These are phyloP conservation scores for Corymbia citriodora DNA, from an alignment of 441 rosid genomes.

Conservation along the genomic window DNA sequence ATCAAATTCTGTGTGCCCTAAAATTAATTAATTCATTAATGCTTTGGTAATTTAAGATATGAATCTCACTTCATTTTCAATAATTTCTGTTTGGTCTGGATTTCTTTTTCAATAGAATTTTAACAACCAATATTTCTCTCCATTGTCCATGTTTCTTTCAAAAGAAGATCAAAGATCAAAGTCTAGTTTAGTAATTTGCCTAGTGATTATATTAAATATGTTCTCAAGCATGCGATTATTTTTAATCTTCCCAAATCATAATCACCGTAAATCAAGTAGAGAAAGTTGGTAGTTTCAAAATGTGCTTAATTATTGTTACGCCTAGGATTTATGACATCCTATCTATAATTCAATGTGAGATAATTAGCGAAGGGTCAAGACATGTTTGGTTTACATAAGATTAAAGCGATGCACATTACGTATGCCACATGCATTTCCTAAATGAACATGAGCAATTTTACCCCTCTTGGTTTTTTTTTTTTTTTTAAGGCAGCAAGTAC, in stretches of 20 bases:
- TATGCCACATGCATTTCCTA: background rate
- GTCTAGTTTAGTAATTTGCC: background rate
- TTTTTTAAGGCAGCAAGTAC: background rate
- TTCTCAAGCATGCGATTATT: accelerated
- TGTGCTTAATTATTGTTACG: background rate
- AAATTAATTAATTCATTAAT: too few species aligned
- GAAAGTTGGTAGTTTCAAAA: background rate
- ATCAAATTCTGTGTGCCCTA: background rate
- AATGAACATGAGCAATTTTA: background rate
- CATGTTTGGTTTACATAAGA: background rate
- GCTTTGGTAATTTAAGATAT: background rate
- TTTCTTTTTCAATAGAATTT: background rate
- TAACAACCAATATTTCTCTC: background rate
- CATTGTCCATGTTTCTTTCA: background rate
- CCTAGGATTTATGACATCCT: background rate
- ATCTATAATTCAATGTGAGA: background rate
- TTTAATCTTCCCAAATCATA: background rate
- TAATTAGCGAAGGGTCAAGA: background rate
- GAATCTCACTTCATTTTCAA: background rate
- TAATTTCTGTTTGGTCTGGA: background rate
- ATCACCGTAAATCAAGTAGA: background rate
- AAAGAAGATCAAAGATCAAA: background rate
- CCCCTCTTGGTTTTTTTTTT: accelerated
- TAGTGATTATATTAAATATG: background rate
- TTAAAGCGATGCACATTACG: background rate